phyloP scores from a whole-genome alignment of 1,284 basidiomycete species.

The Phaffia rhodozyma region DNA sequence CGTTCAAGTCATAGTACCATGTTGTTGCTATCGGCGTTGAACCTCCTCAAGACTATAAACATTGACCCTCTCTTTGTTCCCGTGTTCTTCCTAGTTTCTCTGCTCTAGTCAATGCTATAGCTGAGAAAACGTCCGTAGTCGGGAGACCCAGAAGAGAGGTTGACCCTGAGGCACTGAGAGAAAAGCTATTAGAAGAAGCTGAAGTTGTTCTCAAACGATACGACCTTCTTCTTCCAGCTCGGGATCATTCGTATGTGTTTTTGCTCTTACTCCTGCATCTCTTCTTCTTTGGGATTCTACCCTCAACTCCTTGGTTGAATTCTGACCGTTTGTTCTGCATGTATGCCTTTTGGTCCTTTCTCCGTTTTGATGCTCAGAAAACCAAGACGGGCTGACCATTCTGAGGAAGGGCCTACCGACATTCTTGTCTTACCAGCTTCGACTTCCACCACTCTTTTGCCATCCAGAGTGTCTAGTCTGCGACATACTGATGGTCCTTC shows the following conservation, averaged over 20 bases:
- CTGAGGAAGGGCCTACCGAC: no score
- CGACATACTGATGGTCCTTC: no score
- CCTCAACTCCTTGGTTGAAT: no score
- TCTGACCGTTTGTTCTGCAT: no score
- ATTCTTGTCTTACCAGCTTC: no score
- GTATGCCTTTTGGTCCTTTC: background rate
- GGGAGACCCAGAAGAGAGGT: background rate
- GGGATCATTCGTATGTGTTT: background rate
- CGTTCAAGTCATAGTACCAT: background rate
- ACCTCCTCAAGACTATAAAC: background rate
- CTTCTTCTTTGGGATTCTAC: background rate
- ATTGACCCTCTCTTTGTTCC: background rate
- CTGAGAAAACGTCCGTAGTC: background rate
- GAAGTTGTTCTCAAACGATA: slow-evolving; percentile 7
- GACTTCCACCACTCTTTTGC: no score
- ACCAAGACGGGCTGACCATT: background rate
- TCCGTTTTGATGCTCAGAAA: background rate
- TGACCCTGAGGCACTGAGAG: slow-evolving; percentile 1
- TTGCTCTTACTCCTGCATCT: background rate
- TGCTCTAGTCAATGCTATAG: background rate
- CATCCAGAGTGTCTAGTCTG: no score
- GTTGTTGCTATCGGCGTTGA: background rate
- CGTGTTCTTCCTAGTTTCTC: background rate
- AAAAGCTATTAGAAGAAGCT: slow-evolving; percentile 11
- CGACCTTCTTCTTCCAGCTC: slow-evolving; percentile 8